Base-by-base conservation (phyloP, 345 rosid species). In the Lumnitzera racemosa region DNA sequence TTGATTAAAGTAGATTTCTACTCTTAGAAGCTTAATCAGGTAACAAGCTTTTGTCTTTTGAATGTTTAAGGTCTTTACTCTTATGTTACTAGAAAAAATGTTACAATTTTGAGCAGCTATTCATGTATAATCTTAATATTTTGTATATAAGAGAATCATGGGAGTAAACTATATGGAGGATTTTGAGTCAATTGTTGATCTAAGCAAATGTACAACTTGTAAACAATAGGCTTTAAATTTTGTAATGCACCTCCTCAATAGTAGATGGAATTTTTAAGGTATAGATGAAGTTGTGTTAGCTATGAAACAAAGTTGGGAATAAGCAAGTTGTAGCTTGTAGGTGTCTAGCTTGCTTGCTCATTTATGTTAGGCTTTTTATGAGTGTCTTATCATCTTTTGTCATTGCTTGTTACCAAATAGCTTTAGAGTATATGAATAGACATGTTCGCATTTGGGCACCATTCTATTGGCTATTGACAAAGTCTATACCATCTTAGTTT, bases 121-220 rank as follows among this genome's bases (percentile, higher is more conserved):
- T 54, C 12, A 55, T 24, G 13, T 46, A 46, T 49, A 17, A 12
- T 59, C 55, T 55, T 25, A 13, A 54, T 51, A 72, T 54, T 36
- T 36, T 36, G 10, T 36, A 36, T 36, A 55, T 61, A 92, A 90
- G 91, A 86, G 99, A 79, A 86, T 94, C 53, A 91, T 90, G 12
- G 97, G 99, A 51, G 97, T 94, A 52, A 89, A 91, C 10, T 97
- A 90, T 78, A 90, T 94, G 27, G 99, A 94, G 70, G 97, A 94
- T 79, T 86, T 94, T 58, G 99, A 90, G 75, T 90, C 95, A 27
- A 94, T 94, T 24, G 57, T 61, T 53, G 88, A 90, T 27, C 77
- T 76, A 47, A 52, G 78, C 62, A 71, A 53, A 64, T 72, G 95
- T 59, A 91, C 99, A 46, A 49, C 61, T 51, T 87, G 96, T 29